These are phyloP conservation scores for Fraxinus cuspidata DNA, from an alignment of 257 asterid genomes.

Conservation along the genomic window DNA sequence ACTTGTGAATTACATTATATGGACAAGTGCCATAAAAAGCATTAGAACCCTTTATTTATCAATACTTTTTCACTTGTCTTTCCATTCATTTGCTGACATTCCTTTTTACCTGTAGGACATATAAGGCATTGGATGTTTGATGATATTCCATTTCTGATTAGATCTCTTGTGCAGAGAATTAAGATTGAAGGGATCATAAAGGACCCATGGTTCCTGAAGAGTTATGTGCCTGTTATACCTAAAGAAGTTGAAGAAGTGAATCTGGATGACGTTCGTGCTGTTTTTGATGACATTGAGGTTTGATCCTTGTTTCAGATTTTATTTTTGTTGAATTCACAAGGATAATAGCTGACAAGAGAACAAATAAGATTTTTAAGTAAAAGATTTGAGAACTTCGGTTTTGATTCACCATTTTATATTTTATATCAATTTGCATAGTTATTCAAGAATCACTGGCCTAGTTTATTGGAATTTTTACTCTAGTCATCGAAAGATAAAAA, in stretches of 20 bases:
- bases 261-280: conserved; percentile 88
- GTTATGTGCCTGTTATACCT: conserved; percentile 62
- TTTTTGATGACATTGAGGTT: conserved; percentile 88
- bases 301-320: conserved; percentile 20
- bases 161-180: conserved; percentile 63
- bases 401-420: conserved; percentile 5
- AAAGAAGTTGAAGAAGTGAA: conserved; percentile 75
- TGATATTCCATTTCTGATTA: conserved; percentile 30
- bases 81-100: conserved; percentile 14
- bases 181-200: conserved; percentile 68
- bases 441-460: background rate
- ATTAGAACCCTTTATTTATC: background rate
- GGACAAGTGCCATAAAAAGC: background rate
- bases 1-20: background rate
- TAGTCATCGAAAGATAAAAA: conserved; percentile 3
- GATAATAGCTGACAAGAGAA: background rate
- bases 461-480: conserved; percentile 15
- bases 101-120: conserved; percentile 11
- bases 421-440: conserved; percentile 16
- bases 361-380: background rate
- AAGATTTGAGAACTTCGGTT: background rate
- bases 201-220: conserved; percentile 79
- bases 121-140: background rate
- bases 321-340: background rate
- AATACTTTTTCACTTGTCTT: background rate